A percentile compares a stretch with the other conserved stretches of the same genome.
Evolutionary conservation across 1,284 basidiomycete genomes (phyloP).

Genomic region (Stygiomarasmius scandens): DNA sequence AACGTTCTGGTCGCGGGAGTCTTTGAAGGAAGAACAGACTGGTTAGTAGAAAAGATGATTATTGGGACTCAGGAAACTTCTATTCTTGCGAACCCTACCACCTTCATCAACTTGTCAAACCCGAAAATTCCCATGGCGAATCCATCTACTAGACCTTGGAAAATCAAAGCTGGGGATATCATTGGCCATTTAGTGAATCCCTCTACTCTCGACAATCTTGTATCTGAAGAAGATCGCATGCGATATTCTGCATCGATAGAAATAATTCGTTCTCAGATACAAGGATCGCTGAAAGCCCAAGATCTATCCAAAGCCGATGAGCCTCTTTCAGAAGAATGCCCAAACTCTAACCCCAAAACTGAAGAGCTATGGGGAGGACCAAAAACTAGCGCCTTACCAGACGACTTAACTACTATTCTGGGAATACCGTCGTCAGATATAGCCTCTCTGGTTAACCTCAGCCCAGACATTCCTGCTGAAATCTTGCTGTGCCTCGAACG

Average conservation of each 20-base stretch:
- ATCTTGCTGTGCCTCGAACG: slow-evolving; percentile 11
- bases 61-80: slow-evolving; percentile 3
- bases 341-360: too few species aligned
- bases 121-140: background rate
- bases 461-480: slow-evolving; percentile 15
- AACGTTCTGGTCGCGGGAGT: background rate
- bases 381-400: background rate
- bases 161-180: background rate
- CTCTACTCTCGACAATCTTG: background rate
- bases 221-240: background rate
- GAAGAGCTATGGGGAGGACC: too few species aligned
- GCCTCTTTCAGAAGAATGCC: too few species aligned
- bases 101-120: background rate
- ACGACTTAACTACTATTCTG: too few species aligned
- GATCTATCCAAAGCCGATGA: background rate
- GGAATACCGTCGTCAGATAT: background rate
- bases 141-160: background rate
- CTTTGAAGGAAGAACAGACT: slow-evolving; percentile 4
- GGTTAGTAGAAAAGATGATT: slow-evolving; percentile 15
- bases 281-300: background rate
- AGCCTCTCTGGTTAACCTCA: background rate
- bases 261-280: background rate
- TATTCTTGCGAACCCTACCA: background rate
- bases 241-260: background rate
- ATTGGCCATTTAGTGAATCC: background rate